Evolutionary conservation across 129 eudicot genomes (phyloP), one percentile per base, ranked within the genome.

Genomic region (Mikania micrantha): DNA sequence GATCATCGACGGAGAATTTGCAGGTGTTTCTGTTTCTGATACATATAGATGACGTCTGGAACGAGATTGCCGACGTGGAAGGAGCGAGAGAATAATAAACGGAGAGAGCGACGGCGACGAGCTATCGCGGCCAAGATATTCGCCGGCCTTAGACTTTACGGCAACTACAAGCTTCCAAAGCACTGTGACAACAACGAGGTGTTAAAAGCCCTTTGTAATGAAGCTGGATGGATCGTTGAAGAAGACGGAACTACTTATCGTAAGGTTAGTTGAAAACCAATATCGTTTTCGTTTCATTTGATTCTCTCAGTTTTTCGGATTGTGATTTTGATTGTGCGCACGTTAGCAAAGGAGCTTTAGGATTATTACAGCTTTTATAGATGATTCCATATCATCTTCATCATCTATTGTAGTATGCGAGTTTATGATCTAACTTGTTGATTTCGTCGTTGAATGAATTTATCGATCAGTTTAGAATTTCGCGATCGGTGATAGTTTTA

Each of bases 51-150:
- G 97, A 87, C 90, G 78, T 78, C 93, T 12, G 95, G 95, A 6
- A 36, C 93, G 60, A 63, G 97, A 74, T 81, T 85, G 27, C 97
- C 97, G 79, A 85, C 95, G 19, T 91, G 97, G 97, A 91, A 82
- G 77, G 97, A 91, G 73, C 78, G 97, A 19, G 97, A 91, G 77
- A 91, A 91, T 75, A 91, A 91, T 83, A 91, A 87, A 76, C 83
- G 95, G 74, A 73, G 97, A 17, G 97, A 91, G 71, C 73, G 97
- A 21, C 86, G 97, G 38, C 83, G 97, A 58, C 80, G 97, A 13
- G 97, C 97, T 15, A 91, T 91, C 77, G 97, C 93, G 27, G 97
- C 97, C 15, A 91, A 91, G 90, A 91, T 91, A 85, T 91, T 82
- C 79, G 64, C 95, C 65, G 97, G 97, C 8, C 77, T 91, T 17